Evolutionary conservation across 768 basidiomycete species (phyloP).

Genomic region (Cantharellus anzutake): DNA sequence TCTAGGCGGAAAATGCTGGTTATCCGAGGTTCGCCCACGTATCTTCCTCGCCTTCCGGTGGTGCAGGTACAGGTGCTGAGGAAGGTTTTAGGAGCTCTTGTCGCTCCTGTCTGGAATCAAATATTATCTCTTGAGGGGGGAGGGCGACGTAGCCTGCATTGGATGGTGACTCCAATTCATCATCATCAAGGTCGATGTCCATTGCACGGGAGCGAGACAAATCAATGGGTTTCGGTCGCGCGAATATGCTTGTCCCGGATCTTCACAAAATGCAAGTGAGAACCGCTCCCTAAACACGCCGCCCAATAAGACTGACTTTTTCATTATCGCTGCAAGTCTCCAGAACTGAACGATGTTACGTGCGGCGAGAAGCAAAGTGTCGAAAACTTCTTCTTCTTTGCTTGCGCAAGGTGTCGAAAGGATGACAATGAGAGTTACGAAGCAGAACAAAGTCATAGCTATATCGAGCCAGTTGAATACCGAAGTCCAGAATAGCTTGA

Average conservation of each 20-base stretch:
- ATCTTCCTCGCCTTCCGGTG: neutral
- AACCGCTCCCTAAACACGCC: constrained; percentile 21
- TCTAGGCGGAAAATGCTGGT: neutral
- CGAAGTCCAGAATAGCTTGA: constrained; percentile 92
- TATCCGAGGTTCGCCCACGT: neutral
- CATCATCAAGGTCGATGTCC: constrained; percentile 54
- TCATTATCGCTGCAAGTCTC: constrained; percentile 78
- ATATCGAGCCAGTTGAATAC: constrained; percentile 82
- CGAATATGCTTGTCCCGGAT: constrained; percentile 78
- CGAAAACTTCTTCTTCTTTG: constrained; percentile 86
- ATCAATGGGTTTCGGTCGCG: constrained; percentile 72
- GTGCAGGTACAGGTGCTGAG: neutral
- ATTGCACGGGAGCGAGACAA: constrained; percentile 50
- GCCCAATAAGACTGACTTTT: constrained; percentile 47
- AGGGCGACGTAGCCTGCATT: neutral
- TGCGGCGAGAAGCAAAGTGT: constrained; percentile 79
- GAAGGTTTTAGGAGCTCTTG: neutral
- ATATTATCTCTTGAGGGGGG: neutral
- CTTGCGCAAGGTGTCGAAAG: constrained; percentile 79
- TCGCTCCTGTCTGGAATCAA: neutral
- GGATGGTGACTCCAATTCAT: constrained; percentile 18
- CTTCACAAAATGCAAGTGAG: constrained; percentile 18
- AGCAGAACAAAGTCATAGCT: constrained; percentile 75
- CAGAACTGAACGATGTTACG: constrained; percentile 88
- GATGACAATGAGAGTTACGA: constrained; percentile 71